These are phyloP conservation scores for Tetrapisispora arboricola DNA, from an alignment of 805 yeast genomes.

Conservation along the genomic window DNA sequence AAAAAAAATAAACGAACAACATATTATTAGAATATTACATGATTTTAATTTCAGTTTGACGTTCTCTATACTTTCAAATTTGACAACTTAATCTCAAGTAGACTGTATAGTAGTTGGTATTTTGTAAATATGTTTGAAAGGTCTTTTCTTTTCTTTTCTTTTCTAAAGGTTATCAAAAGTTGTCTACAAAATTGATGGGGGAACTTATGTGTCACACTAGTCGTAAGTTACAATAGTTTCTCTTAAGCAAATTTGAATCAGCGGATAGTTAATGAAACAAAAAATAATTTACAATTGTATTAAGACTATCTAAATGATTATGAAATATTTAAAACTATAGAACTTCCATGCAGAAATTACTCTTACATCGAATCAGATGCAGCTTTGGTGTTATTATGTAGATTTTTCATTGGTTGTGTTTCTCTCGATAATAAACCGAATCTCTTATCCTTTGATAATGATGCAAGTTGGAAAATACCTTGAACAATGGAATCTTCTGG, in stretches of 20 bases:
- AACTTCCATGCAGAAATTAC: not conserved
- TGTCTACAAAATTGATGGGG: too few relatives aligned
- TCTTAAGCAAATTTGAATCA: too few relatives aligned
- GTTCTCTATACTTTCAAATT: too few relatives aligned
- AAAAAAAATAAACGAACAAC: not conserved
- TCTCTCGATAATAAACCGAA: slow-evolving; percentile 61
- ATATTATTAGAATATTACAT: not conserved
- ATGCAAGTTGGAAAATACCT: slow-evolving; percentile 45
- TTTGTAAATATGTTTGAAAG: too few relatives aligned
- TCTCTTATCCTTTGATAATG: slow-evolving; percentile 54
- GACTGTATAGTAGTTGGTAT: too few relatives aligned
- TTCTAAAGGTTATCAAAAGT: too few relatives aligned
- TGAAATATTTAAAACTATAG: slow-evolving; percentile 58
- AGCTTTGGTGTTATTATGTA: not conserved
- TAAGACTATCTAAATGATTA: not conserved
- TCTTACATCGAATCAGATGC: slow-evolving; percentile 11
- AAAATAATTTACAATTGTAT: slow-evolving; percentile 1
- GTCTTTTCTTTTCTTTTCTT: too few relatives aligned
- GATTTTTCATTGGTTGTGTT: slow-evolving; percentile 42
- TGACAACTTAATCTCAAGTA: too few relatives aligned
- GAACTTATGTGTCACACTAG: too few relatives aligned
- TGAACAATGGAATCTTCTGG: slow-evolving; percentile 34
- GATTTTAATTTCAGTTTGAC: too few relatives aligned
- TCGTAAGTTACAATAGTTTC: too few relatives aligned
- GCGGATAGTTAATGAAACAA: too few relatives aligned